A percentile compares a stretch with the other conserved stretches of the same genome.
Conservation (phyloP, 2,329 filamentous ascomycete genomes). For the Monosporascus sp. region DNA sequence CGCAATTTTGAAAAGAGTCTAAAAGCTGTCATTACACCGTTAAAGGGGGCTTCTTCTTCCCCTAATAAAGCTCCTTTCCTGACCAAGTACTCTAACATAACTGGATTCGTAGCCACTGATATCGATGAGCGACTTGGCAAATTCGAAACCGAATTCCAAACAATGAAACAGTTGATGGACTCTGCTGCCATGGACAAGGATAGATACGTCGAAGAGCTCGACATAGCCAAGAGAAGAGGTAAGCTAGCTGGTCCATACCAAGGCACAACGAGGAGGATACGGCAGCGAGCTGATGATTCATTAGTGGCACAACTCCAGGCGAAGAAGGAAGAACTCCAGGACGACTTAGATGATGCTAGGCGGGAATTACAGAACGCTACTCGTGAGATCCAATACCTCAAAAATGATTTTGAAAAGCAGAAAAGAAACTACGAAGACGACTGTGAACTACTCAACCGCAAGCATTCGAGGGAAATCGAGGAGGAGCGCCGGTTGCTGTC, state of each 20-base stretch:
- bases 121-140: slow-evolving; percentile 69
- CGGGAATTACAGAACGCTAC: slow-evolving; percentile 58
- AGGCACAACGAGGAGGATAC: slow-evolving; percentile 4
- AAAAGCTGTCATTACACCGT: slow-evolving; percentile 27
- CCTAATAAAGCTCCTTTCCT: slow-evolving; percentile 51
- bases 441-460: slow-evolving; percentile 18
- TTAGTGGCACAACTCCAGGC: slow-evolving; percentile 8
- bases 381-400: slow-evolving; percentile 45
- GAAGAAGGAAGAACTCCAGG: slow-evolving; percentile 47
- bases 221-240: slow-evolving; percentile 71
- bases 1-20: slow-evolving; percentile 20
- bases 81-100: slow-evolving; percentile 68
- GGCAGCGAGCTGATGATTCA: slow-evolving; percentile 1
- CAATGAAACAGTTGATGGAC: slow-evolving; percentile 67
- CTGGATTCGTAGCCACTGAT: slow-evolving; percentile 65
- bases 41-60: slow-evolving; percentile 34
- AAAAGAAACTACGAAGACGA: slow-evolving; percentile 29
- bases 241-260: slow-evolving; percentile 25
- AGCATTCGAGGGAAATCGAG: slow-evolving; percentile 47
- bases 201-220: slow-evolving; percentile 67
- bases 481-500: slow-evolving; percentile 13
- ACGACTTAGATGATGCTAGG: slow-evolving; percentile 59
- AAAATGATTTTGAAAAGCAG: slow-evolving; percentile 35
- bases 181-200: slow-evolving; percentile 62
- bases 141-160: slow-evolving; percentile 69